Evolutionary conservation across 352 stramenopile genomes (phyloP), one percentile per base, ranked within the genome.

Genomic region (Pythium pyrilobum): DNA sequence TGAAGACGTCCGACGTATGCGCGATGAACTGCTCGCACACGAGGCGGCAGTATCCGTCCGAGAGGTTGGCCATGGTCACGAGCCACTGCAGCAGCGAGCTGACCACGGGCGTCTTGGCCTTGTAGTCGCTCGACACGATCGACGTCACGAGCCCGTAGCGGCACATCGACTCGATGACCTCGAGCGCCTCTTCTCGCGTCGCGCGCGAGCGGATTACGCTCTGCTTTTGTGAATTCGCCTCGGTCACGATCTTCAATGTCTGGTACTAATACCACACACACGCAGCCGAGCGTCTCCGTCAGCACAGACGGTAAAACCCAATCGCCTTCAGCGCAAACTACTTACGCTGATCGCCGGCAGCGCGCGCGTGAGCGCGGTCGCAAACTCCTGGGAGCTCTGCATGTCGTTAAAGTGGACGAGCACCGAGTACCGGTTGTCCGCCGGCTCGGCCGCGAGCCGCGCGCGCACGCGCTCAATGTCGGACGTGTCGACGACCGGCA

Each of bases 391-490:
- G 2, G 74, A 80, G 29, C 74, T 89, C 61, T 97, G 82, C 62
- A 97, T 83, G 62, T 98, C 93, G 58, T 98, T 96, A 51, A 91
- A 92, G 66, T 98, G 89, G 36, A 98, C 69, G 23, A 97, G 81
- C 10, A 98, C 72, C 43, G 89, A 95, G 32, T 96, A 89, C 20
- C 85, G 53, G 15, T 43, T 55, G 32, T 68, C 60, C 8, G 48
- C 43, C 9, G 60, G 60, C 12, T 63, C 60, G 20, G 37, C 50
- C n/a, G 42, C 53, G 1, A 68, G 54, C 24, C 37, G 50, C 1
- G 81, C 62, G 2, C 68, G 60, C 47, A 80, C 74, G 11, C 66
- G 55, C 24, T 81, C 66, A 32, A 89, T 43, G 46, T 87, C 80
- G 16, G 58, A 39, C 15, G 66, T 70, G 56, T 71, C 66, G 47